Conservation (phyloP, 2,329 filamentous ascomycete genomes). For the Talaromyces pinophilus region DNA sequence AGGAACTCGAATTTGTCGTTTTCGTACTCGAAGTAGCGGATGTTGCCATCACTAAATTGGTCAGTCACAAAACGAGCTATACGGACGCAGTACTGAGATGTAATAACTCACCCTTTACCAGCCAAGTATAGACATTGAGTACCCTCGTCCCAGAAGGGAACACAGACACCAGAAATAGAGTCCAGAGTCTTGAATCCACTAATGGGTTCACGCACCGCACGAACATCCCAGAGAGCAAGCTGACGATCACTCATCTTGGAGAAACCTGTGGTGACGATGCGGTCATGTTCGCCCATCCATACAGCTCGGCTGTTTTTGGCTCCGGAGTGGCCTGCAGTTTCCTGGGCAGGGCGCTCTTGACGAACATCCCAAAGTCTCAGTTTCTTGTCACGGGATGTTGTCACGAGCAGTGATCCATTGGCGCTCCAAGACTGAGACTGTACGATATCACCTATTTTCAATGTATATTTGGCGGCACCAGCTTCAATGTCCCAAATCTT, state of each 20-base stretch:
- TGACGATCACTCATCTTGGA: slow-evolving; percentile 98
- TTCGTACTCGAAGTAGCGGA: slow-evolving; percentile 97
- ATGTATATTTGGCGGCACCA: slow-evolving; percentile 69
- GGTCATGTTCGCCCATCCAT: slow-evolving; percentile 96
- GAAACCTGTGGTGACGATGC: slow-evolving; percentile 94
- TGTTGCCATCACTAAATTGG: slow-evolving; percentile 80
- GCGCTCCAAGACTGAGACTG: slow-evolving; percentile 97
- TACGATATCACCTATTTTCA: slow-evolving; percentile 88
- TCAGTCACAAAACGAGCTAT: slow-evolving; percentile 22
- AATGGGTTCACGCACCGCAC: slow-evolving; percentile 75
- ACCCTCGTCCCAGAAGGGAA: slow-evolving; percentile 99
- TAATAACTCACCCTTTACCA: slow-evolving; percentile 78
- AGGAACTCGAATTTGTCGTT: slow-evolving; percentile 99
- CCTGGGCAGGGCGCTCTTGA: slow-evolving; percentile 83
- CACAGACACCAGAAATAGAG: slow-evolving; percentile 95
- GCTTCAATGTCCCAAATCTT: slow-evolving; percentile 94
- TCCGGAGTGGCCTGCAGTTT: slow-evolving; percentile 80
- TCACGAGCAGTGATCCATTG: slow-evolving; percentile 80
- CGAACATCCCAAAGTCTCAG: slow-evolving; percentile 95
- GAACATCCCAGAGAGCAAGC: slow-evolving; percentile 91
- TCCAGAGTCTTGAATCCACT: slow-evolving; percentile 89
- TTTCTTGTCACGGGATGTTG: slow-evolving; percentile 97
- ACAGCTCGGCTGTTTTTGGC: slow-evolving; percentile 97
- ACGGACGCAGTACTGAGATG: neutral
- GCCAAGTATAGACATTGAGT: slow-evolving; percentile 94